These are phyloP conservation scores for Claviceps monticola DNA, from an alignment of 2,329 filamentous ascomycete genomes.

Conservation along the genomic window DNA sequence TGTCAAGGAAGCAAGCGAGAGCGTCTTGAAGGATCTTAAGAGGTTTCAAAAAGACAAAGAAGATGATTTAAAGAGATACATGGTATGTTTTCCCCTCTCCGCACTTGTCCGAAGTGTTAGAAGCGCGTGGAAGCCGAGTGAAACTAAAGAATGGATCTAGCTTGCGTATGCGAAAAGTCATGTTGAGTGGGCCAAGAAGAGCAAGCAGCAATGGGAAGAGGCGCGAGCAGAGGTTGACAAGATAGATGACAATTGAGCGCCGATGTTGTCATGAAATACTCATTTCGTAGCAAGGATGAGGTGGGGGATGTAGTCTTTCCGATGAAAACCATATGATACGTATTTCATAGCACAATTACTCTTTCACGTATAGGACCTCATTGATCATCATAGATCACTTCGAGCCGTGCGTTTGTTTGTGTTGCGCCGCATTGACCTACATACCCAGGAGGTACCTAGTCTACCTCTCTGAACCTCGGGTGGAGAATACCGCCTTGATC, in stretches of 20 bases:
- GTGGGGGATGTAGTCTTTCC: not conserved
- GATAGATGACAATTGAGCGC: conserved; percentile 49
- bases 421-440: no score
- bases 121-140: not conserved
- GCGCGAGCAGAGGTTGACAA: conserved; percentile 77
- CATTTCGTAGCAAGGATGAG: no score
- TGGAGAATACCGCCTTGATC: not conserved
- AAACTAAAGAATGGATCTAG: conserved; percentile 32
- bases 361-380: not conserved
- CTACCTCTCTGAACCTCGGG: no score
- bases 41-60: conserved; percentile 94
- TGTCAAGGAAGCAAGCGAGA: conserved; percentile 81
- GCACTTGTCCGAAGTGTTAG: not conserved
- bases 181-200: conserved; percentile 85
- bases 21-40: conserved; percentile 78
- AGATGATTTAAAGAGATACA: conserved; percentile 82
- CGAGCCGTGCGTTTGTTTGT: not conserved
- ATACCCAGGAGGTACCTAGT: no score
- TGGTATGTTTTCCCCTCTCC: conserved; percentile 50
- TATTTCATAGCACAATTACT: not conserved
- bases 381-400: not conserved
- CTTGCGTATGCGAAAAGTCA: conserved; percentile 86
- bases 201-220: conserved; percentile 84
- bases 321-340: not conserved
- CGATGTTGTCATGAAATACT: no score